phyloP scores from a whole-genome alignment of 1,139 yeast genomes.

The Geotrichum bryndzae region DNA sequence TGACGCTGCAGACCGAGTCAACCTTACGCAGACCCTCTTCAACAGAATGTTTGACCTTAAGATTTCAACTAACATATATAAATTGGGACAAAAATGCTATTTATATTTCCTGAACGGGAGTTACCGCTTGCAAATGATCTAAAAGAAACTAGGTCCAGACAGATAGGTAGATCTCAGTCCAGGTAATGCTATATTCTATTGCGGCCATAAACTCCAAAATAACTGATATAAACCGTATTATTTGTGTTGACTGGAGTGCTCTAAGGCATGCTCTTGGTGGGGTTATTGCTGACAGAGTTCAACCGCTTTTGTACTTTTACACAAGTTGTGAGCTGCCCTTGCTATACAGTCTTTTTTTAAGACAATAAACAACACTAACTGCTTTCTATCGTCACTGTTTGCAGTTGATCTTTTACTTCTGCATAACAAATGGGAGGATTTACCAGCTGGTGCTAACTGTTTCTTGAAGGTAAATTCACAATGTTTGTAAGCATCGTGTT shows the following conservation, averaged over 20 bases:
- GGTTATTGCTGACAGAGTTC: constrained; percentile 45
- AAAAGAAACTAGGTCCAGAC: constrained; percentile 48
- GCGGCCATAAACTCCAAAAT: constrained; percentile 43
- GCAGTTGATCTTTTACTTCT: constrained; percentile 39
- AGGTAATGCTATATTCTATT: constrained; percentile 45
- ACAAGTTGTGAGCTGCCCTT: constrained; percentile 43
- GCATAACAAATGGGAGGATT: constrained; percentile 41
- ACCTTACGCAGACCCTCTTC: constrained; percentile 44
- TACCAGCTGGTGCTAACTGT: constrained; percentile 55
- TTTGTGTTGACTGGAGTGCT: constrained; percentile 43
- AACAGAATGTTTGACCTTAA: constrained; percentile 42
- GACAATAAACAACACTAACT: constrained; percentile 19
- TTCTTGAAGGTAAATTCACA: constrained; percentile 51
- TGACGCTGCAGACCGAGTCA: constrained; percentile 46
- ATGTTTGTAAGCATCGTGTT: constrained; percentile 45
- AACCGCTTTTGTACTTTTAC: constrained; percentile 49
- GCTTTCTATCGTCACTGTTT: constrained; percentile 35
- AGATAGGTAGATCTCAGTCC: constrained; percentile 49
- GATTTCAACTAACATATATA: constrained; percentile 45
- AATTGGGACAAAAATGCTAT: constrained; percentile 44
- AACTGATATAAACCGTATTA: constrained; percentile 35
- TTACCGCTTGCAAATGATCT: constrained; percentile 49
- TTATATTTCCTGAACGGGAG: constrained; percentile 43
- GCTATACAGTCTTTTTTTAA: constrained; percentile 44
- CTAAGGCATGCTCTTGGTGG: constrained; percentile 48